Evolutionary conservation across 768 basidiomycete species (phyloP).

Genomic region (Lactifluus rugatus): DNA sequence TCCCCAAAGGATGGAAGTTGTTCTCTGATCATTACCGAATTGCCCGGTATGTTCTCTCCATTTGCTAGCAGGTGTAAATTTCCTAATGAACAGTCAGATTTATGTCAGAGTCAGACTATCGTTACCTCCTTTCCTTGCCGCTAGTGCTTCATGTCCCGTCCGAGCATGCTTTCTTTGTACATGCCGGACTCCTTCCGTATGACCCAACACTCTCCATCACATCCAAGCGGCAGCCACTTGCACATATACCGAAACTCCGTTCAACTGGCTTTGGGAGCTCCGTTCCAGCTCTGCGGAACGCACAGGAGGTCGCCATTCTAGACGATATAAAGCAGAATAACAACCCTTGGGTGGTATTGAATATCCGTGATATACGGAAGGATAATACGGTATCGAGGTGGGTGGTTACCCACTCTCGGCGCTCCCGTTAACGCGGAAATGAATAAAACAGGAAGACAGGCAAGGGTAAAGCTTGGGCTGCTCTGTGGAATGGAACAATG

Average conservation of each 20-base stretch:
- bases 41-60: constrained; percentile 40
- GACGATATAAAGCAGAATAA: constrained; percentile 63
- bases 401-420: constrained; percentile 5
- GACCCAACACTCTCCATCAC: constrained; percentile 47
- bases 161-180: constrained; percentile 68
- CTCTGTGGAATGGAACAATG: constrained; percentile 66
- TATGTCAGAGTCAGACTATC: constrained; percentile 51
- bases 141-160: constrained; percentile 64
- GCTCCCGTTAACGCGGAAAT: background rate
- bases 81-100: constrained; percentile 26
- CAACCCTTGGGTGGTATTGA: constrained; percentile 66
- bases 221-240: constrained; percentile 56
- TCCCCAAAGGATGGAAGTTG: constrained; percentile 53
- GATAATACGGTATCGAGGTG: constrained; percentile 32
- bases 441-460: constrained; percentile 23
- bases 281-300: constrained; percentile 32
- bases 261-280: background rate
- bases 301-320: constrained; percentile 65
- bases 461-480: constrained; percentile 63
- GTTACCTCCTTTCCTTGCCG: constrained; percentile 71
- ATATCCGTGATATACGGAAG: constrained; percentile 49
- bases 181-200: constrained; percentile 71
- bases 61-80: background rate
- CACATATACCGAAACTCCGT: constrained; percentile 12
- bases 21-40: constrained; percentile 69